Conservation (phyloP, 208 protist species). For the Trypanosoma melophagium region DNA sequence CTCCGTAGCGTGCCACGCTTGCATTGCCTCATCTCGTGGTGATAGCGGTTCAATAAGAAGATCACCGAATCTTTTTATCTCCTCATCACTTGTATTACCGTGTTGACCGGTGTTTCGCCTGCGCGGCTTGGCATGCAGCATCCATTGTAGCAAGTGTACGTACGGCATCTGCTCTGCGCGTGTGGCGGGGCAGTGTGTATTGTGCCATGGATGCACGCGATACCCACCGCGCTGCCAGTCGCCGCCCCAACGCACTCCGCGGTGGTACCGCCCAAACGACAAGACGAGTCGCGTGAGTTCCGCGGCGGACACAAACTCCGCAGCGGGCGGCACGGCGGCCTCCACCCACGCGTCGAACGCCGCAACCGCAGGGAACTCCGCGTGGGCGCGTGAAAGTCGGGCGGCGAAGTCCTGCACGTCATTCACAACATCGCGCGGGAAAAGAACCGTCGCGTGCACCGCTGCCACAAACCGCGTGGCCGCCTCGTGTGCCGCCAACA, state of each 20-base stretch:
- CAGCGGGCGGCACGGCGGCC: conserved; percentile 13
- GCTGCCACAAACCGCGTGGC: conserved; percentile 13
- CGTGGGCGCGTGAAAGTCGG: too few species aligned
- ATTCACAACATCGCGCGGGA: conserved; percentile 27
- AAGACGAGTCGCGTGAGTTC: conserved; percentile 50
- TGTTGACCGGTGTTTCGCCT: background rate
- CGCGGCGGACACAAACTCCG: conserved; percentile 44
- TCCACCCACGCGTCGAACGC: conserved; percentile 47
- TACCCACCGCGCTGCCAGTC: conserved; percentile 50
- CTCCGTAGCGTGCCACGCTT: conserved; percentile 43
- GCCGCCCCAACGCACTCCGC: conserved; percentile 76
- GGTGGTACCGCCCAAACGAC: conserved; percentile 75
- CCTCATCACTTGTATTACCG: background rate
- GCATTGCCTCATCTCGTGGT: conserved; percentile 29
- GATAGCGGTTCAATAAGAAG: background rate
- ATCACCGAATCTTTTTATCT: background rate
- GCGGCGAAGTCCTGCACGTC: conserved; percentile 27
- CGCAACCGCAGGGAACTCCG: too few species aligned
- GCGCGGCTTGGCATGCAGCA: conserved; percentile 29
- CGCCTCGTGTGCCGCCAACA: conserved; percentile 18
- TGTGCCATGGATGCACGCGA: conserved; percentile 69
- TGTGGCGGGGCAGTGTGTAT: conserved; percentile 60
- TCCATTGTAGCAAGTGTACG: conserved; percentile 81
- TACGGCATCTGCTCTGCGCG: conserved; percentile 68
- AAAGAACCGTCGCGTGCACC: conserved; percentile 11